Evolutionary conservation across 441 rosid species (phyloP), one percentile per base, ranked within the genome.

Genomic region (Gossypium schwendimanii): DNA sequence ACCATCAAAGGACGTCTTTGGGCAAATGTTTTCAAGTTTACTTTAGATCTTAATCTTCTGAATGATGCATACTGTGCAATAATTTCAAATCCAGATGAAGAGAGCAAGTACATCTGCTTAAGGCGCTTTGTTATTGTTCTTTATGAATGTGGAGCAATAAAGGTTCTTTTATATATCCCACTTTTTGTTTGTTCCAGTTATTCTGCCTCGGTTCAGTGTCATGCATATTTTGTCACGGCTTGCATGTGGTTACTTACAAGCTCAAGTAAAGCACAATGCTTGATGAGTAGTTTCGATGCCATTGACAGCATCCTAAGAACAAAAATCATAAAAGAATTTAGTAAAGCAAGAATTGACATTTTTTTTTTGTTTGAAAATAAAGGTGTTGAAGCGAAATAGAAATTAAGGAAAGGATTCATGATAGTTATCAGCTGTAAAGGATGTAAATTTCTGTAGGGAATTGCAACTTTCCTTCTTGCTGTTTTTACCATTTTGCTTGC

Each of bases 21-120:
- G 99, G 96, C 97, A 20, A 93, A 96, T 75, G 83, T 96, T 71
- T 96, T 96, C 86, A 96, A 88, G 88, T 93, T 93, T 80, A 76
- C 92, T 63, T 83, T 96, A 79, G 98, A 96, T 86, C 91, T 93
- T 70, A 87, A 89, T 82, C 93, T 84, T 78, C 82, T 90, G 68
- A 85, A 85, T 69, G 98, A 96, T 85, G 97, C 99, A 70, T 93
- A 93, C 77, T 96, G 99, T 84, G 93, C 99, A 49, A 88, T 96
- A 79, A 86, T 96, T 79, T 90, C 99, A 76, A 96, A 96, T 86
- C 99, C 99, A 67, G 97, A 96, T 63, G 99, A 93, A 79, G 99
- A 96, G 73, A 93, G 89, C 91, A 96, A 93, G 80, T 84, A 86
- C 75, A 93, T 91, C 76, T 96, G 99, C 86, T 80, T 91, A 84